A percentile compares a stretch with the other conserved stretches of the same genome.
These are phyloP conservation scores for Suhomyces tanzawaensis DNA, from an alignment of 805 yeast genomes.

Conservation along the genomic window DNA sequence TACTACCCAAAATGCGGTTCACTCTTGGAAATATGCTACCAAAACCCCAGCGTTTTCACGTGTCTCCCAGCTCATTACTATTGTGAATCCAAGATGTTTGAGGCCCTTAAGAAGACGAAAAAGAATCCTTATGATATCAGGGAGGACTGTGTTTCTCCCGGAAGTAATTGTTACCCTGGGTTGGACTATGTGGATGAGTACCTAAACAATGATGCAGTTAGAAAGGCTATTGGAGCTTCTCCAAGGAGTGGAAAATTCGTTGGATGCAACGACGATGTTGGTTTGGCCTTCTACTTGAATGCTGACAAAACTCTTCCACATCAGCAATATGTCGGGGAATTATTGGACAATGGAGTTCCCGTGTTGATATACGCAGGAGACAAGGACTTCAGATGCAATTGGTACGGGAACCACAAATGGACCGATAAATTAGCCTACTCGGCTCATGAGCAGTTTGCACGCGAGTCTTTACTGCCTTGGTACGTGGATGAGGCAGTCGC, in stretches of 20 bases:
- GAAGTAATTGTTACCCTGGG: constrained; percentile 51
- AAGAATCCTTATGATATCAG: constrained; percentile 66
- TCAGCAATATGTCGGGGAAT: constrained; percentile 57
- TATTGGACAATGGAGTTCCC: constrained; percentile 38
- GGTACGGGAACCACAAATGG: constrained; percentile 44
- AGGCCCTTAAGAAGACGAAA: constrained; percentile 45
- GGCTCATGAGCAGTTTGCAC: constrained; percentile 14
- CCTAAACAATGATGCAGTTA: constrained; percentile 52
- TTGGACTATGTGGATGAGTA: constrained; percentile 49
- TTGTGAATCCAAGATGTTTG: constrained; percentile 28
- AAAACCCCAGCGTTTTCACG: constrained; percentile 28
- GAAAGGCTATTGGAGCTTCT: constrained; percentile 53
- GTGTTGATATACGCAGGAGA: constrained; percentile 46
- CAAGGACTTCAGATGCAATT: constrained; percentile 44
- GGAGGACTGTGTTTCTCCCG: constrained; percentile 44
- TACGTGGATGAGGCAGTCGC: constrained; percentile 26
- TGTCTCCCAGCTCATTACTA: constrained; percentile 38
- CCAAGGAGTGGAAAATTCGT: constrained; percentile 42
- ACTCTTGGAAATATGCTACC: constrained; percentile 31
- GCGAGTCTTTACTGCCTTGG: constrained; percentile 16
- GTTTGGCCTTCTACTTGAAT: constrained; percentile 47
- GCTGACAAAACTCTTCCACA: constrained; percentile 69
- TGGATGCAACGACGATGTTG: constrained; percentile 48
- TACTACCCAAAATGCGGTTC: constrained; percentile 32
- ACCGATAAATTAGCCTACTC: constrained; percentile 23